Percentiles rank a stretch among this genome's conserved stretches.
These are phyloP conservation scores for Didymella lethalis DNA, from an alignment of 2,329 filamentous ascomycete species.

Conservation along the genomic window DNA sequence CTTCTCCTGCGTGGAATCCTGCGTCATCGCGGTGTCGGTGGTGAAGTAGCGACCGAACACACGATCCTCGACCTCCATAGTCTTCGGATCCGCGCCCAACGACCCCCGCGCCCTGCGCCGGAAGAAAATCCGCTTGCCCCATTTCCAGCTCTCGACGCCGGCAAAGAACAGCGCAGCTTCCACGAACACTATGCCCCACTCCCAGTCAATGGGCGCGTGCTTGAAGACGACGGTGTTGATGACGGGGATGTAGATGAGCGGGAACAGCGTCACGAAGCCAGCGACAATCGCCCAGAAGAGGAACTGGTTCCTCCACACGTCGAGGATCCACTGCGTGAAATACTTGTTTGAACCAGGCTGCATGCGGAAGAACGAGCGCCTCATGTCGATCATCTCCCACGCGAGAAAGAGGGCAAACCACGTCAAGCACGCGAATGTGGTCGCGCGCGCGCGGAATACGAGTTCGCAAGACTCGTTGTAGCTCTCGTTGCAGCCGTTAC, in stretches of 20 bases:
- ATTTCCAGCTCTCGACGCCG: slow-evolving; percentile 73
- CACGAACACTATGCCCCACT: slow-evolving; percentile 73
- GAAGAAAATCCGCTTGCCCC: slow-evolving; percentile 63
- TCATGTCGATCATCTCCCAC: slow-evolving; percentile 79
- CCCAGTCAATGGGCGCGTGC: slow-evolving; percentile 71
- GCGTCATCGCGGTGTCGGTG: slow-evolving; percentile 2
- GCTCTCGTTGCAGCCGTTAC: slow-evolving; percentile 46
- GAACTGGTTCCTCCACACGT: slow-evolving; percentile 77
- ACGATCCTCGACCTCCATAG: slow-evolving; percentile 17
- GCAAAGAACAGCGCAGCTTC: slow-evolving; percentile 68
- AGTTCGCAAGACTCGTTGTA: slow-evolving; percentile 45
- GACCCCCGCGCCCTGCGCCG: slow-evolving; percentile 26
- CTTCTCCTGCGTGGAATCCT: slow-evolving; percentile 11
- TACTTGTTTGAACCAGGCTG: slow-evolving; percentile 67
- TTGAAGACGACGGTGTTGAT: slow-evolving; percentile 72
- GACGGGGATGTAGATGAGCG: slow-evolving; percentile 69
- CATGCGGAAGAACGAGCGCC: slow-evolving; percentile 78
- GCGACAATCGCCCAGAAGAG: slow-evolving; percentile 56
- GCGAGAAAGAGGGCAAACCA: slow-evolving; percentile 80
- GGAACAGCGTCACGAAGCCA: slow-evolving; percentile 57
- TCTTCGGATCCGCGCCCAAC: slow-evolving; percentile 4
- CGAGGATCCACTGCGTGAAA: slow-evolving; percentile 64
- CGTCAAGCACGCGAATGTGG: slow-evolving; percentile 76
- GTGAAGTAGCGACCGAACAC: slow-evolving; percentile 20
- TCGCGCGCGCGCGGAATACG: slow-evolving; percentile 66